Base-by-base conservation (phyloP, 75 land plant species). In the Cryptomeria japonica region DNA sequence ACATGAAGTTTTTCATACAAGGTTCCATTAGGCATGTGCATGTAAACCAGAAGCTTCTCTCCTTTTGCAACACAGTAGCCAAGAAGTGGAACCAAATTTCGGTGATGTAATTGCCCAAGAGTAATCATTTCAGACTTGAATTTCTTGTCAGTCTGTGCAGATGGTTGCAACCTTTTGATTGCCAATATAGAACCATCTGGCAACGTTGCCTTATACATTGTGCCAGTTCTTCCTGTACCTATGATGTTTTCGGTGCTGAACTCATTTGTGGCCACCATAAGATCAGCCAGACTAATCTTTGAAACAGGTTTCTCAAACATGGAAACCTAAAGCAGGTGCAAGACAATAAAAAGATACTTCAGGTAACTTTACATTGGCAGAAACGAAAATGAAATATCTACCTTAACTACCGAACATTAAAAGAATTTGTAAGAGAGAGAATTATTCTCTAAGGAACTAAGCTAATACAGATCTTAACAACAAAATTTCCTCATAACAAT, bases 231-330 rank as follows among this genome's bases (percentile, higher is more conserved):
- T 49, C 96, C 95, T 0, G 93, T 86, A 18, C 89, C 94, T 64
- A 98, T 93, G 42, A 97, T 92, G 64, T 92, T 93, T 25, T 88
- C 91, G 73, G 93, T 92, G 89, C 91, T 94, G 89, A 98, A 98
- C 56, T 88, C 91, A 80, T 92, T 89, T 3, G 99, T 98, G 31
- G 96, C 99, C 83, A 92, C 96, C 96, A 96, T 93, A 77, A 98
- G 94, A 90, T 98, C 97, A 68, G 90, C 88, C 42, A 98, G 86
- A 58, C 87, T 92, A 89, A 98, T 93, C 86, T 96, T 96, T 3
- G 97, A 91, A 84, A 97, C 84, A 3, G 93, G 91, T 55, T 96
- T 95, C 88, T 97, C 99, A 88, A 98, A 97, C 94, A 95, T 94
- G 18, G 99, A 95, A 68, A 98, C 96, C 92, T 91, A 86, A 19